These are phyloP conservation scores for Trichophyton benhamiae DNA, from an alignment of 2,329 filamentous ascomycete species.

Conservation along the genomic window DNA sequence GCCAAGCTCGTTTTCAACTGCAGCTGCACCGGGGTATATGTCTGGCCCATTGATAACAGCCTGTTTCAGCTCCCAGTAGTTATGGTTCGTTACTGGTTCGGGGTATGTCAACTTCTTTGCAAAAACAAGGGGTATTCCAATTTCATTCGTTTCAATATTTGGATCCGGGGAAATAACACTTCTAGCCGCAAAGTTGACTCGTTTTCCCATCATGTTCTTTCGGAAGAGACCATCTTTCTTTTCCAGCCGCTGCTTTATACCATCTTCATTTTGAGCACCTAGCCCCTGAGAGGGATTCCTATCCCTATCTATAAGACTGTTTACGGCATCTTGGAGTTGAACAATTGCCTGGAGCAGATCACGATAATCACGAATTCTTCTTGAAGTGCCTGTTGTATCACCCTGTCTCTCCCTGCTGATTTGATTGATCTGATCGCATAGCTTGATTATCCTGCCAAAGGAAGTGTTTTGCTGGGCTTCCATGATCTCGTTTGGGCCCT, in stretches of 20 bases:
- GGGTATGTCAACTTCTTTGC: constrained; percentile 92
- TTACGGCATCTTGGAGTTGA: constrained; percentile 76
- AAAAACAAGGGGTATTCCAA: constrained; percentile 96
- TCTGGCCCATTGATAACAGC: constrained; percentile 90
- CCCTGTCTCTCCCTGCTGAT: constrained; percentile 58
- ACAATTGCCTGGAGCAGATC: constrained; percentile 74
- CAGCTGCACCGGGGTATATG: constrained; percentile 85
- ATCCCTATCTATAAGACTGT: constrained; percentile 81
- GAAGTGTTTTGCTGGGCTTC: constrained; percentile 81
- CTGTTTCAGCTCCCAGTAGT: constrained; percentile 89
- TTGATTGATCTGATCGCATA: constrained; percentile 59
- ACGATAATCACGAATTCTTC: constrained; percentile 51
- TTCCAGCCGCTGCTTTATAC: constrained; percentile 94
- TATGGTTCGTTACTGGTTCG: constrained; percentile 93
- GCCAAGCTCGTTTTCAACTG: constrained; percentile 91
- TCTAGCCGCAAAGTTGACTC: constrained; percentile 93
- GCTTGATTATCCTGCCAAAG: constrained; percentile 71
- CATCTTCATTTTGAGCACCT: constrained; percentile 69
- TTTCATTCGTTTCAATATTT: constrained; percentile 98
- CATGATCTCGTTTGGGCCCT: constrained; percentile 66
- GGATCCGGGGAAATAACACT: constrained; percentile 97
- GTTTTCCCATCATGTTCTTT: constrained; percentile 99
- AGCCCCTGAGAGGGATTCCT: constrained; percentile 70
- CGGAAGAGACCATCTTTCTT: constrained; percentile 98
- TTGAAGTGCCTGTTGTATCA: constrained; percentile 31